Evolutionary conservation across 2,329 filamentous ascomycete genomes (phyloP).

Genomic region (Taxawa tesnikishii): DNA sequence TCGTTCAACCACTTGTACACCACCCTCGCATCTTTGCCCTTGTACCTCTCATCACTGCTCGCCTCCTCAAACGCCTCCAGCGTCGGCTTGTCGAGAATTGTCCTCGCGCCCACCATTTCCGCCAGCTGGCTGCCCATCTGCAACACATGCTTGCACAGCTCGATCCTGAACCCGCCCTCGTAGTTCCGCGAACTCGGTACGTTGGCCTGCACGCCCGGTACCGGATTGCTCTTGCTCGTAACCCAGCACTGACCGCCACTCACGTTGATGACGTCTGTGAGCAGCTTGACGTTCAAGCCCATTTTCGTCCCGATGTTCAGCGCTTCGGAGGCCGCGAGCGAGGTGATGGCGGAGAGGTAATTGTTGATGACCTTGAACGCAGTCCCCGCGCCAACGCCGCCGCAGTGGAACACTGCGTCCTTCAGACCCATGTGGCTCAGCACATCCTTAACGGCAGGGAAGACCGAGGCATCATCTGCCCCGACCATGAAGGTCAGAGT

Average conservation of each 20-base stretch:
- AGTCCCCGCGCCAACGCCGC: constrained; percentile 16
- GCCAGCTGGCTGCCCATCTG: constrained; percentile 21
- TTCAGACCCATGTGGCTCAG: constrained; percentile 14
- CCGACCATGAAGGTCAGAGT: constrained; percentile 27
- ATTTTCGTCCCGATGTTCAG: constrained; percentile 18
- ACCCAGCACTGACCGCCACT: constrained; percentile 16
- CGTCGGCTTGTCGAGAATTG: constrained; percentile 13
- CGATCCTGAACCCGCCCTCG: constrained; percentile 24
- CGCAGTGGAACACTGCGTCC: constrained; percentile 19
- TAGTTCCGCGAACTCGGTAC: constrained; percentile 25
- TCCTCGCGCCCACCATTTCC: constrained; percentile 21
- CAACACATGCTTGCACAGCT: constrained; percentile 21
- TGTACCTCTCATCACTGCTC: constrained; percentile 3
- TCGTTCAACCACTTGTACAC: constrained; percentile 7
- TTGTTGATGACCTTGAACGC: constrained; percentile 20
- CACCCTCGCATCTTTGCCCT: constrained; percentile 5
- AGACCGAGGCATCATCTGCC: constrained; percentile 6
- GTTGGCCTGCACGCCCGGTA: constrained; percentile 21
- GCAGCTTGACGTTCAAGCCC: constrained; percentile 14
- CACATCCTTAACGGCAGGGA: constrained; percentile 7
- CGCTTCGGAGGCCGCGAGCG: constrained; percentile 15
- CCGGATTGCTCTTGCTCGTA: constrained; percentile 16
- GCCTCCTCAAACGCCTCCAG: constrained; percentile 5
- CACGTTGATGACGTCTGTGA: constrained; percentile 16
- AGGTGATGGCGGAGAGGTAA: constrained; percentile 16